These are phyloP conservation scores for Jatropha multifida DNA, from an alignment of 441 rosid species.

Conservation along the genomic window DNA sequence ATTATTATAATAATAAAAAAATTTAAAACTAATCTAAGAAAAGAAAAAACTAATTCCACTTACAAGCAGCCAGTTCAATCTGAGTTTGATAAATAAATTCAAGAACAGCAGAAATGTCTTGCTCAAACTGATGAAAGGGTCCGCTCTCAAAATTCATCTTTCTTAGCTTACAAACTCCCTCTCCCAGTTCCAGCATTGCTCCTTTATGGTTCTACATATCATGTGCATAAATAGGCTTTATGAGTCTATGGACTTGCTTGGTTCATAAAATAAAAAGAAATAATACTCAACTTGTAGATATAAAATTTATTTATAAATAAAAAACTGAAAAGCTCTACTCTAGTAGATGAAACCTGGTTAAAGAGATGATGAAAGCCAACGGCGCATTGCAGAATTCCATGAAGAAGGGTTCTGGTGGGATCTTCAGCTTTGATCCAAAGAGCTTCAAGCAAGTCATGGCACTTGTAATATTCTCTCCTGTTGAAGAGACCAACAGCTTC, in stretches of 20 bases:
- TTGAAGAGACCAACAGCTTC: conserved; percentile 63
- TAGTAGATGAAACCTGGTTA: conserved; percentile 44
- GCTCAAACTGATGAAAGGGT: conserved; percentile 69
- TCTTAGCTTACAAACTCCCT: conserved; percentile 79
- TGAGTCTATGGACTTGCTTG: no score
- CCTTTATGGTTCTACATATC: conserved; percentile 69
- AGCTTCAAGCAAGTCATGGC: conserved; percentile 73
- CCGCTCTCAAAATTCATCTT: conserved; percentile 71
- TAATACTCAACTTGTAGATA: no score
- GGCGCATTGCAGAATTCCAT: conserved; percentile 82
- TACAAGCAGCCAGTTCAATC: conserved; percentile 86
- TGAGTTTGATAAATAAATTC: conserved; percentile 81
- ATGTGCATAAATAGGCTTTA: no score
- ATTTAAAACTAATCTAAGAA: neutral
- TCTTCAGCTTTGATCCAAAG: conserved; percentile 70
- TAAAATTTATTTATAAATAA: no score
- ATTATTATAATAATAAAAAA: no score
- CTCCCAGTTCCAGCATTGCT: conserved; percentile 96
- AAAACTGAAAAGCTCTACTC: no score
- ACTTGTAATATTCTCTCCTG: conserved; percentile 57
- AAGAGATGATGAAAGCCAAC: conserved; percentile 86
- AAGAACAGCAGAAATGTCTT: conserved; percentile 62
- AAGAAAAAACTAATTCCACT: conserved; percentile 22
- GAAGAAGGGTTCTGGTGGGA: conserved; percentile 62
- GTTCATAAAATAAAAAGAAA: no score